phyloP scores from a whole-genome alignment of 208 protist species.

The Vickermania spadyakhi region DNA sequence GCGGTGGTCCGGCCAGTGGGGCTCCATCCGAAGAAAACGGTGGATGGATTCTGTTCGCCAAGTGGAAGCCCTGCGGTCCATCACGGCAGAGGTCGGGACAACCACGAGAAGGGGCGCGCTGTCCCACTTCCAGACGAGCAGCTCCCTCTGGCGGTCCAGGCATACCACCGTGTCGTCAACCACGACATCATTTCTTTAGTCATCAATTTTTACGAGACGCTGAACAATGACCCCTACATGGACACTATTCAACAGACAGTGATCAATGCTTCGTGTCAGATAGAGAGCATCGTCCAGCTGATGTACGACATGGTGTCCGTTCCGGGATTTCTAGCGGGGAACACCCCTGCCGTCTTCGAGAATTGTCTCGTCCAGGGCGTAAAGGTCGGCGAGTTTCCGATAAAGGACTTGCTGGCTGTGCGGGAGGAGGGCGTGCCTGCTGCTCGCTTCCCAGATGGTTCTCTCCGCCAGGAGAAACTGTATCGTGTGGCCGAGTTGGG shows the following conservation, averaged over 20 bases:
- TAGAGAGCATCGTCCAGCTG: conserved; percentile 18
- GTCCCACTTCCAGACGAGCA: conserved; percentile 3
- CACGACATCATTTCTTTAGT: conserved; percentile 31
- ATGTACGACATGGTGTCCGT: conserved; percentile 11
- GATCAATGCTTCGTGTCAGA: conserved; percentile 7
- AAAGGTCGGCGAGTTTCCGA: conserved; percentile 5
- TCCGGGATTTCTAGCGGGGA: conserved; percentile 3
- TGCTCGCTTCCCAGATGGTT: not conserved
- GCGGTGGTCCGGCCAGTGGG: not conserved
- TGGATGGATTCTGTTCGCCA: not conserved
- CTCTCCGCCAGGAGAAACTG: conserved; percentile 1
- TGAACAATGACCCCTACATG: conserved; percentile 17
- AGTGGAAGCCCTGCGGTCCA: not conserved
- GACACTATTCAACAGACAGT: conserved; percentile 15
- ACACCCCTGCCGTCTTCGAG: not conserved
- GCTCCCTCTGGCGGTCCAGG: conserved; percentile 34
- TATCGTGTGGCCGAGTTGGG: conserved; percentile 34
- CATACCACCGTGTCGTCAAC: conserved; percentile 38
- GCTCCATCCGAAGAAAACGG: not conserved
- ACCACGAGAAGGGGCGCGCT: conserved; percentile 3
- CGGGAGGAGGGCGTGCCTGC: conserved; percentile 5
- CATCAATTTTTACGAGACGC: conserved; percentile 27
- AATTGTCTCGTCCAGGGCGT: not conserved
- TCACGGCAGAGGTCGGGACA: not conserved
- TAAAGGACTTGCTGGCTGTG: conserved; percentile 14